A percentile compares a stretch with the other conserved stretches of the same genome.
Evolutionary conservation across 2,329 filamentous ascomycete species (phyloP).

Genomic region (Pestalotiopsis sp.): DNA sequence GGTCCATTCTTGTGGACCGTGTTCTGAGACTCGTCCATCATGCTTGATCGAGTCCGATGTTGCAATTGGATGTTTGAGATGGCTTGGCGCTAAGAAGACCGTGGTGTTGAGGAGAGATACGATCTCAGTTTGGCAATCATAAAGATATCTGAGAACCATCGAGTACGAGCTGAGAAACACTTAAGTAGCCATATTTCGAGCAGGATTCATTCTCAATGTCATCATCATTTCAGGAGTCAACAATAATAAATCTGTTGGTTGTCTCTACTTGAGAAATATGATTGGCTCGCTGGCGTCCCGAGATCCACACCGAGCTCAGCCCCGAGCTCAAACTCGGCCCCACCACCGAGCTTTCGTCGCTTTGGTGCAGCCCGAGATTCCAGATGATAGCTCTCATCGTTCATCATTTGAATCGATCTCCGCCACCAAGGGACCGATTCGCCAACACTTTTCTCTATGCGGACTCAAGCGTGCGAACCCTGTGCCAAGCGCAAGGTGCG

Average conservation of each 20-base stretch:
- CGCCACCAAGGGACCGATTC: not conserved
- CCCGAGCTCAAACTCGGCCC: not conserved
- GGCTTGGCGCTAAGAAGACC: too few species aligned
- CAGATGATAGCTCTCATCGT: not conserved
- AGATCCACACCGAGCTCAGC: conserved; percentile 1
- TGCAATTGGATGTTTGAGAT: too few species aligned
- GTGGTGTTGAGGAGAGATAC: too few species aligned
- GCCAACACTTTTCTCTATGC: not conserved
- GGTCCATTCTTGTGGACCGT: not conserved
- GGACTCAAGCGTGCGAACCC: conserved; percentile 9
- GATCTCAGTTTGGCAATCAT: too few species aligned
- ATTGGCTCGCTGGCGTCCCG: not conserved
- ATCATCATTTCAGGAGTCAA: not conserved
- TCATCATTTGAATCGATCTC: not conserved
- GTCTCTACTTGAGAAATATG: not conserved
- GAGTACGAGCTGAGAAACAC: not conserved
- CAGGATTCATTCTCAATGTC: not conserved
- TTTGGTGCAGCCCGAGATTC: not conserved
- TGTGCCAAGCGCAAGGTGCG: conserved; percentile 16
- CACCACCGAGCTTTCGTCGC: not conserved
- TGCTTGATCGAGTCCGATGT: not conserved
- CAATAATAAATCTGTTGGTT: not conserved
- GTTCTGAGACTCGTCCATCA: not conserved
- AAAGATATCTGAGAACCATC: too few species aligned
- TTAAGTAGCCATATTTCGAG: not conserved